These are phyloP conservation scores for Paspalum vaginatum DNA, from an alignment of 176 grass and related monocot genomes.

Conservation along the genomic window DNA sequence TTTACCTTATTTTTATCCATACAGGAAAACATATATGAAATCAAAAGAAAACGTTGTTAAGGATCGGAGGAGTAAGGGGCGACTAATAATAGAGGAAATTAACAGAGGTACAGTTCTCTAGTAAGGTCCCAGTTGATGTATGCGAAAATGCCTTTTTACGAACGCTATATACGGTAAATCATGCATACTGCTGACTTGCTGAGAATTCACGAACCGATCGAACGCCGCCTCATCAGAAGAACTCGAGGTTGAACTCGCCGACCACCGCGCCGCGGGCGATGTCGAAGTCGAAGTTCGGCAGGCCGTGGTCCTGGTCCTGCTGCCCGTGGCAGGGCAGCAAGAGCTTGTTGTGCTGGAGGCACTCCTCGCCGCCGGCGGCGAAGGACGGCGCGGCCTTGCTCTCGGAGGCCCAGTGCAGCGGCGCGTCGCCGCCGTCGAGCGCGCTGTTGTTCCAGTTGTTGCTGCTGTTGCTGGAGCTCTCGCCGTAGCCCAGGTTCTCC, in stretches of 20 bases:
- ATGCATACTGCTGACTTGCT: too few relatives aligned
- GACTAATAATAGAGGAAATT: conserved; percentile 38
- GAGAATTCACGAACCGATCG: conserved; percentile 5
- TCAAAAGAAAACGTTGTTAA: conserved; percentile 19
- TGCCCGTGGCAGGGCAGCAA: conserved; percentile 58
- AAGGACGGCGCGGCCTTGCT: conserved; percentile 39
- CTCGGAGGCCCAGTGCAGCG: conserved; percentile 68
- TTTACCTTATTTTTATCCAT: conserved; percentile 48
- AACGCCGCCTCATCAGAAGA: conserved; percentile 42
- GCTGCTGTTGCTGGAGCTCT: conserved; percentile 86
- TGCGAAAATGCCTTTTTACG: conserved; percentile 41
- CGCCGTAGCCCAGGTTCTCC: conserved; percentile 74
- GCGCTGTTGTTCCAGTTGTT: conserved; percentile 65
- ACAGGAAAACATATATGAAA: conserved; percentile 26
- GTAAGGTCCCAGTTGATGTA: conserved; percentile 40
- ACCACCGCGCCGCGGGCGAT: conserved; percentile 42
- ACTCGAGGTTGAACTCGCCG: conserved; percentile 79
- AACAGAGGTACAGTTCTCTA: conserved; percentile 42
- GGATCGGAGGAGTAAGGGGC: conserved; percentile 23
- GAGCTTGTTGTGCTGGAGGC: conserved; percentile 67
- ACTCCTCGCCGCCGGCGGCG: conserved; percentile 36
- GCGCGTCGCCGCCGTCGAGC: conserved; percentile 48
- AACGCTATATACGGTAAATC: conserved; percentile 23
- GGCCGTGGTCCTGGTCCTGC: conserved; percentile 40
- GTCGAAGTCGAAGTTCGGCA: conserved; percentile 60